phyloP scores from a whole-genome alignment of 371 early-diverging fungal genomes.

The Mortierella sp. region DNA sequence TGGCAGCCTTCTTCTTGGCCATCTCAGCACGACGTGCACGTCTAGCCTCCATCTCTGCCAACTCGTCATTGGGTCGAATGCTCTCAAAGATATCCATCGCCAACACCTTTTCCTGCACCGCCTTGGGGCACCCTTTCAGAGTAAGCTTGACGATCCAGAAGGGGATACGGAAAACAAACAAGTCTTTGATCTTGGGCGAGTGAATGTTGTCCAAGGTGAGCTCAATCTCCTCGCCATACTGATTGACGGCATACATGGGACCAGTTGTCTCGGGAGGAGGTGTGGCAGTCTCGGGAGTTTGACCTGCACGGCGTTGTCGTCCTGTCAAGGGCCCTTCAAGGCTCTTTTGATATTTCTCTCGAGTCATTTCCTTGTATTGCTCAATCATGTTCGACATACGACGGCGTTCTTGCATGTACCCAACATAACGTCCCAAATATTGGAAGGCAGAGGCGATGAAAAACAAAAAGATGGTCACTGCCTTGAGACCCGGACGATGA shows the following conservation, averaged over 20 bases:
- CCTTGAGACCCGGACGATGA: slow-evolving; percentile 81
- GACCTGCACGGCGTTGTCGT: slow-evolving; percentile 47
- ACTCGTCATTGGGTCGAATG: slow-evolving; percentile 34
- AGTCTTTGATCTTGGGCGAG: slow-evolving; percentile 28
- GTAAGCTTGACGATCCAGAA: slow-evolving; percentile 42
- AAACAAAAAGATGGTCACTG: slow-evolving; percentile 66
- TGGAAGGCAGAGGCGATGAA: slow-evolving; percentile 70
- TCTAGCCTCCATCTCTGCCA: slow-evolving; percentile 35
- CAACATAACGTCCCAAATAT: slow-evolving; percentile 70
- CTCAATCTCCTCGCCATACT: slow-evolving; percentile 51
- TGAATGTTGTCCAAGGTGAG: slow-evolving; percentile 47
- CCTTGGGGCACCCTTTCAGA: slow-evolving; percentile 32
- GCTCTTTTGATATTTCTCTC: slow-evolving; percentile 40
- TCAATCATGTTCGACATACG: slow-evolving; percentile 59
- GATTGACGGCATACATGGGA: slow-evolving; percentile 51
- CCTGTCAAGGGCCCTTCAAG: slow-evolving; percentile 47
- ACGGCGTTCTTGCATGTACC: slow-evolving; percentile 70
- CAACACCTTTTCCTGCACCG: slow-evolving; percentile 29
- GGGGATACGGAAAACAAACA: slow-evolving; percentile 38
- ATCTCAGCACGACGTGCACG: slow-evolving; percentile 42
- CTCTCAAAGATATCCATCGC: slow-evolving; percentile 43
- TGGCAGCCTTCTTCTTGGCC: slow-evolving; percentile 49
- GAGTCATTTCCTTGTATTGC: slow-evolving; percentile 49
- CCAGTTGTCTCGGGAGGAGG: slow-evolving; percentile 29
- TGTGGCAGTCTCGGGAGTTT: slow-evolving; percentile 35